These are phyloP conservation scores for Chionographis japonica DNA, from an alignment of 106 monocot species.

Conservation along the genomic window DNA sequence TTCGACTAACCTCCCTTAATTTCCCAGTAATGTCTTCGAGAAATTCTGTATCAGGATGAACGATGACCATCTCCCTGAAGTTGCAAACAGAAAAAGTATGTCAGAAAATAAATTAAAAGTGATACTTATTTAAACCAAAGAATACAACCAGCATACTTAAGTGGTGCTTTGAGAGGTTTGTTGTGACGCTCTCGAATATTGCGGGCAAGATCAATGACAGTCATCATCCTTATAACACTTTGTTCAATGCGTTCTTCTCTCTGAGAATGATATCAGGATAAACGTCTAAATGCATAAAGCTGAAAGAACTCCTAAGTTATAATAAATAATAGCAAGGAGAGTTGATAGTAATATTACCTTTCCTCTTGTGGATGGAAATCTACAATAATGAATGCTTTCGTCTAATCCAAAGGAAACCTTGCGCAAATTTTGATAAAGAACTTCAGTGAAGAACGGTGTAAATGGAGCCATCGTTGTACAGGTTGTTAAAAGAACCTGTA, in stretches of 20 bases:
- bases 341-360: constrained; percentile 31
- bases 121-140: not conserved
- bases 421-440: constrained; percentile 88
- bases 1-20: constrained; percentile 62
- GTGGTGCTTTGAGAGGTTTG: constrained; percentile 86
- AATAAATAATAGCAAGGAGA: not conserved
- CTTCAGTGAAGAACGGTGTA: constrained; percentile 95
- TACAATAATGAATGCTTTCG: constrained; percentile 94
- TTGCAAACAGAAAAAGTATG: constrained; percentile 3
- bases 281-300: not conserved
- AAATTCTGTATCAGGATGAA: constrained; percentile 83
- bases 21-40: constrained; percentile 97
- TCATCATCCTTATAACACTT: constrained; percentile 99
- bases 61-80: constrained; percentile 89
- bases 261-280: constrained; percentile 29
- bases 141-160: constrained; percentile 46
- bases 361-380: constrained; percentile 68
- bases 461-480: constrained; percentile 95
- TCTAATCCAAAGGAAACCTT: constrained; percentile 49
- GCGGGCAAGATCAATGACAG: constrained; percentile 93
- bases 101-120: not conserved
- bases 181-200: constrained; percentile 88
- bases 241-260: constrained; percentile 94
- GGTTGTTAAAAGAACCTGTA: constrained; percentile 87
- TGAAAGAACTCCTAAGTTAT: not conserved